Conservation (phyloP, 169 alveolate genomes). For the Plasmodium fragile region DNA sequence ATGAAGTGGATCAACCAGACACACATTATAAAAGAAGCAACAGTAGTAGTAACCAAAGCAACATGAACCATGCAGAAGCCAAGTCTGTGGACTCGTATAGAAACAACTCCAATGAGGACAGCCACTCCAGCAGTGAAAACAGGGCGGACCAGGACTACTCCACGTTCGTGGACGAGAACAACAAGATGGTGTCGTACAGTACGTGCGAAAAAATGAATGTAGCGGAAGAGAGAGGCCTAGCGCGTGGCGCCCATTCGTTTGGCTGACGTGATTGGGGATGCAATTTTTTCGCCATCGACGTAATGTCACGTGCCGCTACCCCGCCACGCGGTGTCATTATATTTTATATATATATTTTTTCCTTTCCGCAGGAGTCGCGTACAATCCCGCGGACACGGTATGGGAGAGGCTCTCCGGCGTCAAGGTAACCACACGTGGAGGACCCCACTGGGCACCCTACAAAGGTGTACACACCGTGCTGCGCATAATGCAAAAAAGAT, state of each 20-base stretch:
- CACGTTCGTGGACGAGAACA: slow-evolving; percentile 62
- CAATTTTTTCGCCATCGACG: background rate
- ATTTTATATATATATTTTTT: slow-evolving; percentile 2
- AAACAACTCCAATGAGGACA: background rate
- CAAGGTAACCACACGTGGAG: slow-evolving; percentile 9
- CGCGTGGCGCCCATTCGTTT: background rate
- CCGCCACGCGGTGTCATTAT: background rate
- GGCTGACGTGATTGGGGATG: background rate
- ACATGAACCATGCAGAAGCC: background rate
- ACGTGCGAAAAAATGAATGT: background rate
- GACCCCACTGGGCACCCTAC: background rate
- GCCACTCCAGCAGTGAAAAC: slow-evolving; percentile 4
- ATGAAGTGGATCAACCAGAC: slow-evolving; percentile 16
- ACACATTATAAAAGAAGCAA: slow-evolving; percentile 12
- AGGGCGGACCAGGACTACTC: slow-evolving; percentile 36
- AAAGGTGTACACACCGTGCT: background rate
- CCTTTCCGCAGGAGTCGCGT: slow-evolving; percentile 30
- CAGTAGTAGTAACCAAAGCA: background rate
- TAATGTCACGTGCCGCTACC: background rate
- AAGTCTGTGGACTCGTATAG: background rate
- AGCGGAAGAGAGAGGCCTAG: background rate
- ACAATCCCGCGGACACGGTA: slow-evolving; percentile 63
- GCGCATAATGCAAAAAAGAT: background rate
- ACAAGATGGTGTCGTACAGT: slow-evolving; percentile 60
- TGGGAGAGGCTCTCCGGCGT: slow-evolving; percentile 72